Conservation (phyloP, 192 early-diverging fungal species). For the Thamnidium elegans region DNA sequence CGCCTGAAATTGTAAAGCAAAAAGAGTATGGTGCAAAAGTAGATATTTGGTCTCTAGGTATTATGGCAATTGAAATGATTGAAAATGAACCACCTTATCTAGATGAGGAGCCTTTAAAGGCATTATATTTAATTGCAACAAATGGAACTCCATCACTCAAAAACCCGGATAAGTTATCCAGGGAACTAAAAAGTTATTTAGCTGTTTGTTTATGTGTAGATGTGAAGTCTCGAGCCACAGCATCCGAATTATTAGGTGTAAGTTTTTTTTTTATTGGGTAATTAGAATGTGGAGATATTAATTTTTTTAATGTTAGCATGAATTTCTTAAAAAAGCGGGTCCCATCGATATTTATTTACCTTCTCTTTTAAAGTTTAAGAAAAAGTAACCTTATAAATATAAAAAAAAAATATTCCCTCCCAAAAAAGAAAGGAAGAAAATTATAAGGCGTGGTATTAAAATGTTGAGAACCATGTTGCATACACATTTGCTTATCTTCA, state of each 20-base stretch:
- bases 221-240: slow-evolving; percentile 74
- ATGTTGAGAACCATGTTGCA: too few species aligned
- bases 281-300: neutral
- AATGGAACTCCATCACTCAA: slow-evolving; percentile 92
- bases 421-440: too few species aligned
- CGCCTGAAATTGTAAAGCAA: slow-evolving; percentile 92
- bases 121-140: slow-evolving; percentile 92
- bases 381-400: slow-evolving; percentile 3
- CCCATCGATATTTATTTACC: slow-evolving; percentile 31
- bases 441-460: too few species aligned
- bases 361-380: slow-evolving; percentile 23
- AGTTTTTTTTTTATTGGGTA: neutral
- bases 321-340: slow-evolving; percentile 63
- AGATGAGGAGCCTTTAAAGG: slow-evolving; percentile 90
- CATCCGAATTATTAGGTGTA: slow-evolving; percentile 74
- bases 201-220: slow-evolving; percentile 60
- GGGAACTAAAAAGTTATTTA: slow-evolving; percentile 57
- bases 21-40: slow-evolving; percentile 93
- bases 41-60: slow-evolving; percentile 95
- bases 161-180: slow-evolving; percentile 50
- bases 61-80: slow-evolving; percentile 98
- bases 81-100: slow-evolving; percentile 97
- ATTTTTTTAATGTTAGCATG: slow-evolving; percentile 51
- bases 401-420: neutral
- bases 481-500: too few species aligned